phyloP scores from a whole-genome alignment of 345 rosid genomes.

The Gossypioides kirkii region DNA sequence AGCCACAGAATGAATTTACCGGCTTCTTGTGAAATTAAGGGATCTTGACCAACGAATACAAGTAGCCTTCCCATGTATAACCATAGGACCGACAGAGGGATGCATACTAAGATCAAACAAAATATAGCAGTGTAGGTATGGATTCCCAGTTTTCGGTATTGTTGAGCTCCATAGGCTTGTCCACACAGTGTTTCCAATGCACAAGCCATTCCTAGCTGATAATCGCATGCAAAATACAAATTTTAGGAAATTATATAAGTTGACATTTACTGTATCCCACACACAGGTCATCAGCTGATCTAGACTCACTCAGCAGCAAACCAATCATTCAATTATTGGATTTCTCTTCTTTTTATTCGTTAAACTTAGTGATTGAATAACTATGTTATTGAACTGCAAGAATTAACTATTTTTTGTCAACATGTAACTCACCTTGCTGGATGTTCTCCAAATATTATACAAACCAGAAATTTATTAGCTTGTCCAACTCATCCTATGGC shows the following conservation, averaged over 20 bases:
- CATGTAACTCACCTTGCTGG: neutral
- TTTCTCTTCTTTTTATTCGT: neutral
- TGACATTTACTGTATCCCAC: neutral
- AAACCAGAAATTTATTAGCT: neutral
- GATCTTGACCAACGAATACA: conserved; percentile 35
- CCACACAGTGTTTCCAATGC: conserved; percentile 42
- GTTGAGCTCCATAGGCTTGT: conserved; percentile 46
- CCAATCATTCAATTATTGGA: neutral
- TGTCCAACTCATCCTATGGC: neutral
- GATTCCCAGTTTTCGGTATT: conserved; percentile 31
- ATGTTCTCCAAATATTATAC: too few relatives aligned
- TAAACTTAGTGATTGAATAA: neutral
- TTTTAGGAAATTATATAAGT: neutral
- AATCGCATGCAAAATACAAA: neutral
- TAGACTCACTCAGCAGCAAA: too few relatives aligned
- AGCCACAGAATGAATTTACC: conserved; percentile 14
- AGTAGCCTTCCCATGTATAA: conserved; percentile 31
- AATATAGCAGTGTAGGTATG: conserved; percentile 38
- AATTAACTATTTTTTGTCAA: neutral
- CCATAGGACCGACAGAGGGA: conserved; percentile 39
- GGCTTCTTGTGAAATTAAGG: conserved; percentile 31
- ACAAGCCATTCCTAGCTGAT: conserved; percentile 38
- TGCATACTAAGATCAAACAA: conserved; percentile 25
- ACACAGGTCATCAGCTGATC: neutral
- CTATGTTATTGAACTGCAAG: neutral